Evolutionary conservation across 1,284 basidiomycete genomes (phyloP).

Genomic region (Trichosporon asahii): DNA sequence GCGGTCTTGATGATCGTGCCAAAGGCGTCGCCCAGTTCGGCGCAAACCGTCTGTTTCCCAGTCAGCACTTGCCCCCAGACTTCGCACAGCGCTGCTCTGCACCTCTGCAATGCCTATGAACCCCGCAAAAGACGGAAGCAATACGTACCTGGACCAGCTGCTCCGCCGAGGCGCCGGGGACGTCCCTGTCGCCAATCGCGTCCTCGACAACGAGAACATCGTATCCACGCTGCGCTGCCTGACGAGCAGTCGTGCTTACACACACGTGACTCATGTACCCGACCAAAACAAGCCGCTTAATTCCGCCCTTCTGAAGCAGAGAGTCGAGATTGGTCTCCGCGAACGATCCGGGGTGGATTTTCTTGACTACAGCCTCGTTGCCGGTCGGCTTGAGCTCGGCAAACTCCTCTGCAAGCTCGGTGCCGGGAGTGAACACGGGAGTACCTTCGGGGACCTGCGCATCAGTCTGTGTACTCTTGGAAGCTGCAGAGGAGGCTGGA

Average conservation of each 20-base stretch:
- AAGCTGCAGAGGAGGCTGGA: not conserved
- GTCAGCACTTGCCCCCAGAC: not conserved
- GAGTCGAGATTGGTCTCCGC: slow-evolving; percentile 30
- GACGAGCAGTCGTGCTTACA: slow-evolving; percentile 31
- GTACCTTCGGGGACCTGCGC: slow-evolving; percentile 25
- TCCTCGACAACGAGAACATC: slow-evolving; percentile 29
- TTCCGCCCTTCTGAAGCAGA: slow-evolving; percentile 24
- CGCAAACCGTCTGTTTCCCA: slow-evolving; percentile 14
- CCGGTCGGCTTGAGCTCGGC: slow-evolving; percentile 23
- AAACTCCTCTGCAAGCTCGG: slow-evolving; percentile 30
- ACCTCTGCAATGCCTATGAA: not conserved
- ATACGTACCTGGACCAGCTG: slow-evolving; percentile 19
- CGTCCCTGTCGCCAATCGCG: slow-evolving; percentile 34
- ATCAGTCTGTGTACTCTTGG: not conserved
- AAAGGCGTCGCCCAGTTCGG: slow-evolving; percentile 24
- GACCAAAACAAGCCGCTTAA: slow-evolving; percentile 26
- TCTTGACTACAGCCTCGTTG: slow-evolving; percentile 26
- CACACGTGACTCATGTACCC: slow-evolving; percentile 39
- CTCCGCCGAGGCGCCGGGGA: slow-evolving; percentile 28
- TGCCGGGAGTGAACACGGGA: slow-evolving; percentile 33
- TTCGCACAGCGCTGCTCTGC: not conserved
- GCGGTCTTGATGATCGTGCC: slow-evolving; percentile 22
- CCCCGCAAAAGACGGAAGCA: not conserved
- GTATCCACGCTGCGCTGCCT: slow-evolving; percentile 30
- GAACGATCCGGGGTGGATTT: slow-evolving; percentile 31